Evolutionary conservation across 352 stramenopile species (phyloP), one percentile per base, ranked within the genome.

Genomic region (Globisporangium acanthophoron): DNA sequence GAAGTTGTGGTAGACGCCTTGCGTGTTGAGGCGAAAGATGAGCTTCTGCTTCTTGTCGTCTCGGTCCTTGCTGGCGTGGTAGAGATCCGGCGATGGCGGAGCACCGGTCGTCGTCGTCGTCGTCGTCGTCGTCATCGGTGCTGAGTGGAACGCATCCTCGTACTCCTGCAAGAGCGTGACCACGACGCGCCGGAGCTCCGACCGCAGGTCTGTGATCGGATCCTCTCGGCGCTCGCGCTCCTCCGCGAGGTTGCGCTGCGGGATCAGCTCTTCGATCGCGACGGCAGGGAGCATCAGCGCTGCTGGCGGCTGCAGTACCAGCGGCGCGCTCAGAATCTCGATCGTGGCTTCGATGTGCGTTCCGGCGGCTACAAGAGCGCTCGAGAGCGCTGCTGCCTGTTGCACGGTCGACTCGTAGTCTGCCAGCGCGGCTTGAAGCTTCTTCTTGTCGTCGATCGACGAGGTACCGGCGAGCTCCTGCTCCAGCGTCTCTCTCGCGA

Each of bases 381-480:
- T 54, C 2, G 71, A 71, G 21, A 87, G 53, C 1, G 59, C 39
- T 9, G 50, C 46, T 20, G 64, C 61, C 21, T 71, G 57, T 35
- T 78, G 65, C 18, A 70, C 53, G 0, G 53, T 35, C 3, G 65
- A 49, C 16, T 92, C 80, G 59, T 88, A 92, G 20, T 93, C 84
- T 46, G 62, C 74, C 33, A 93, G 31, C 16, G 79, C 66, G 21
- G 66, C 56, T 44, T 92, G 84, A 3, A 85, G 53, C 41, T 79
- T 81, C 65, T 89, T 93, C 64, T 90, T 93, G 21, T 93, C 84
- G 21, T 93, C 84, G 41, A 73, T 79, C 11, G 76, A 74, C 16
- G 67, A 39, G 1, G 76, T 64, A 45, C n/a, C 53, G 20, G 73
- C 69, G 3, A 92, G 54, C 35, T 87, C 76, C 48, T 88, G 76